Percentiles rank a stretch among this genome's conserved stretches.
Evolutionary conservation across 2,329 filamentous ascomycete genomes (phyloP).

Genomic region (Diaporthe citrichinensis): DNA sequence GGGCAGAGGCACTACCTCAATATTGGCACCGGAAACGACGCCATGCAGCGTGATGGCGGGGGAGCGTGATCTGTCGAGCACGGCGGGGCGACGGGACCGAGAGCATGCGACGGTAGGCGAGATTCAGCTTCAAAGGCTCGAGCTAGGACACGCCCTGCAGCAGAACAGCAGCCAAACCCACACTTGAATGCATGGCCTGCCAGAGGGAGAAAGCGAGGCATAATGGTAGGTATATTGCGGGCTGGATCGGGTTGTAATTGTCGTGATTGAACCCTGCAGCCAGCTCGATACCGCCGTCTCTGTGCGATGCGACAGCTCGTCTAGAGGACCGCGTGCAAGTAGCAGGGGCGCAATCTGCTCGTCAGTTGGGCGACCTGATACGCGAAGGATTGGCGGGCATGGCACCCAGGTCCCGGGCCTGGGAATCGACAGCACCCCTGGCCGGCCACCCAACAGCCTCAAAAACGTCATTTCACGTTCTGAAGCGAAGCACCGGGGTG

Average conservation of each 20-base stretch:
- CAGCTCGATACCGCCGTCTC: conserved; percentile 10
- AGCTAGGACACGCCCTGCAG: conserved; percentile 15
- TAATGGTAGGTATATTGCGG: conserved; percentile 3
- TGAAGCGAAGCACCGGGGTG: conserved; percentile 11
- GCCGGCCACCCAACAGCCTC: conserved; percentile 15
- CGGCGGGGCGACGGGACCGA: conserved; percentile 9
- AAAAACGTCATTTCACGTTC: conserved; percentile 12
- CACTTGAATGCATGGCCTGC: neutral
- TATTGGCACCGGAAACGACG: conserved; percentile 23
- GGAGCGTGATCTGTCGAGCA: conserved; percentile 24
- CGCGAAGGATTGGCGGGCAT: conserved; percentile 30
- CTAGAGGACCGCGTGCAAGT: conserved; percentile 4
- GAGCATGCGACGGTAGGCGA: neutral
- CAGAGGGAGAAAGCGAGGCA: neutral
- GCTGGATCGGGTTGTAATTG: conserved; percentile 13
- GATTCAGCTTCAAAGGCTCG: conserved; percentile 13
- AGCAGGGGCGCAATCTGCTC: neutral
- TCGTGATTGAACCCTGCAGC: conserved; percentile 20
- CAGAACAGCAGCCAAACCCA: neutral
- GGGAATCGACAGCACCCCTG: neutral
- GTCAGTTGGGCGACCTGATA: conserved; percentile 20
- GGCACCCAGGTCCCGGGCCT: conserved; percentile 11
- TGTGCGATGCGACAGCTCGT: conserved; percentile 13
- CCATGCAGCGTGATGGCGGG: conserved; percentile 32
- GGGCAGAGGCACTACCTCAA: conserved; percentile 22